Evolutionary conservation across 495 filamentous ascomycete genomes (phyloP).

Genomic region (Pseudoneurospora amorphoporcata): DNA sequence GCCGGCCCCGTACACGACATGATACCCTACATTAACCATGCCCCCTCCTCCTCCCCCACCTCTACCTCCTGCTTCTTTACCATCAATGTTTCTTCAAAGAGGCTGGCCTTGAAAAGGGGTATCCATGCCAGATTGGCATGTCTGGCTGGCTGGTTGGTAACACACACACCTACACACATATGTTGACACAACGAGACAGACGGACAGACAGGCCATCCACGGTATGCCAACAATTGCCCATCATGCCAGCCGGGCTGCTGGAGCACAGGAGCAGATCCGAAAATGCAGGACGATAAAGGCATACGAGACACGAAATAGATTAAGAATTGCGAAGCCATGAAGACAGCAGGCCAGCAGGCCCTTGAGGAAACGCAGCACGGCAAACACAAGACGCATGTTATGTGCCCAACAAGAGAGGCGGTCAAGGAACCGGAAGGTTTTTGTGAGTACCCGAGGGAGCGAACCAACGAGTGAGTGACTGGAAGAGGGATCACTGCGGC

Average conservation of each 20-base stretch:
- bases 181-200: not conserved
- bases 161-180: not conserved
- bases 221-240: not conserved
- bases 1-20: not conserved
- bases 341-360: not conserved
- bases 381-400: not conserved
- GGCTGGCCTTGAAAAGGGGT: not conserved
- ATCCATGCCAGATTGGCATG: not conserved
- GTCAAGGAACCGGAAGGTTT: not conserved
- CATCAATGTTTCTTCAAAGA: not conserved
- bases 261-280: not conserved
- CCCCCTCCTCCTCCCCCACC: not conserved
- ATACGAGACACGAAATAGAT: constrained; percentile 1
- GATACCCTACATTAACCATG: not conserved
- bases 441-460: not conserved
- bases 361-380: not conserved
- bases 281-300: constrained; percentile 2
- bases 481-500: not conserved
- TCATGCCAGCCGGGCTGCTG: not conserved
- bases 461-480: not conserved
- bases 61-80: not conserved
- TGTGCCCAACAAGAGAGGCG: not conserved
- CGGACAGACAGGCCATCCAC: not conserved
- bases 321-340: not conserved
- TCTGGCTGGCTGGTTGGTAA: not conserved